Conservation (phyloP, 2,329 filamentous ascomycete species). For the Nemania bipapillata region DNA sequence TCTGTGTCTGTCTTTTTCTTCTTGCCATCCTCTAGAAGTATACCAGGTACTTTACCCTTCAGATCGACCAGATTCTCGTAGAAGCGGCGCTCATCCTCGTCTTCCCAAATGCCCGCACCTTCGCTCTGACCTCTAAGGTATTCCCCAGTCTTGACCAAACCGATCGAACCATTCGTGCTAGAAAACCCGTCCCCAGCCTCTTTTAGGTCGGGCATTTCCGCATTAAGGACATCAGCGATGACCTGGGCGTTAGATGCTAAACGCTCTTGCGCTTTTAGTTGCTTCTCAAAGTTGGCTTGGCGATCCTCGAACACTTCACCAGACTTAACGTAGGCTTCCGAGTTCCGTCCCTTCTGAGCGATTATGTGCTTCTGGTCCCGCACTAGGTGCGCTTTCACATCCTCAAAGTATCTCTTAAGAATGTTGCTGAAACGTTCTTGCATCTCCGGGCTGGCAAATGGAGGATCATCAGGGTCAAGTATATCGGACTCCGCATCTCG, state of each 20-base stretch:
- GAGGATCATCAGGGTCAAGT: conserved; percentile 69
- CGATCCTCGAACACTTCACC: conserved; percentile 98
- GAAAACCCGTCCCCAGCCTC: conserved; percentile 78
- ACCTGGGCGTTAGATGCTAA: conserved; percentile 89
- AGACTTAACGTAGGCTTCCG: conserved; percentile 97
- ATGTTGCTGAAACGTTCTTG: conserved; percentile 89
- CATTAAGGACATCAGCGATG: conserved; percentile 85
- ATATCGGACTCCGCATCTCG: conserved; percentile 63
- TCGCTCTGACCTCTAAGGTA: conserved; percentile 91
- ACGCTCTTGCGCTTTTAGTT: conserved; percentile 90
- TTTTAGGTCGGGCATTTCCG: conserved; percentile 92
- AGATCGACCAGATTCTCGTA: conserved; percentile 97
- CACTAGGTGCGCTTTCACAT: conserved; percentile 86
- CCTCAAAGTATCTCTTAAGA: conserved; percentile 87
- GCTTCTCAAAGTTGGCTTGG: conserved; percentile 94
- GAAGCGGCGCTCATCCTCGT: conserved; percentile 96
- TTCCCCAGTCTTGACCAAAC: conserved; percentile 91
- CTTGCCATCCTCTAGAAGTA: conserved; percentile 91
- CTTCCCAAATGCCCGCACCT: conserved; percentile 95
- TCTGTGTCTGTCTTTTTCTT: conserved; percentile 89
- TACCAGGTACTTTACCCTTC: conserved; percentile 93
- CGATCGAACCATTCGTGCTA: conserved; percentile 79
- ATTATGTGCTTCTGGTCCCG: conserved; percentile 92
- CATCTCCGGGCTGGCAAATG: conserved; percentile 78
- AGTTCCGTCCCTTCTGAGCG: conserved; percentile 90